Evolutionary conservation across 345 rosid genomes (phyloP).

Genomic region (Stellera chamaejasme): DNA sequence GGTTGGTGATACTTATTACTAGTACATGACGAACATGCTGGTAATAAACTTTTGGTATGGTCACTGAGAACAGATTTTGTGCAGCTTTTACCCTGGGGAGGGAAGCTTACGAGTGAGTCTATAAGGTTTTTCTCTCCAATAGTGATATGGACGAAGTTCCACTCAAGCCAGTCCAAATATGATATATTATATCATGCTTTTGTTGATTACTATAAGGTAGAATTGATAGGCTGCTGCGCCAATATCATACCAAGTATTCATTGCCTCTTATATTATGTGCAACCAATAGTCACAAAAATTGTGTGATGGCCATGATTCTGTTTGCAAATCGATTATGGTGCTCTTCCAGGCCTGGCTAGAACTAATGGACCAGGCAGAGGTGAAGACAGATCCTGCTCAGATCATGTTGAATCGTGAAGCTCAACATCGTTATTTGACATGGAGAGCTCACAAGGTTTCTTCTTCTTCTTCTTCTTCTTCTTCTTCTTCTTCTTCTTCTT

Average conservation of each 20-base stretch:
- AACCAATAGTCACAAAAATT: neutral
- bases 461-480: neutral
- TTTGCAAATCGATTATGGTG: neutral
- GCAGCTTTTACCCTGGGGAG: slow-evolving; percentile 98
- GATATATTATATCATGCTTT: slow-evolving; percentile 48
- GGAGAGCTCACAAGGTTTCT: slow-evolving; percentile 69
- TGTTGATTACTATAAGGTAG: slow-evolving; percentile 60
- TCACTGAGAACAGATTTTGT: slow-evolving; percentile 37
- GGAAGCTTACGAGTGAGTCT: slow-evolving; percentile 85
- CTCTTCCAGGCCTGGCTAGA: slow-evolving; percentile 48
- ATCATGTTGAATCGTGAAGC: slow-evolving; percentile 40
- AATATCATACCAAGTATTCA: too few relatives aligned
- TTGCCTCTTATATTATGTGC: neutral
- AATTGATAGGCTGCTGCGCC: neutral
- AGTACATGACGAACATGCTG: slow-evolving; percentile 1
- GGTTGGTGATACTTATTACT: slow-evolving; percentile 35
- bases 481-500: neutral
- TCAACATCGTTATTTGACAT: slow-evolving; percentile 55
- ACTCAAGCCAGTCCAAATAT: slow-evolving; percentile 31
- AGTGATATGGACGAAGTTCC: slow-evolving; percentile 64
- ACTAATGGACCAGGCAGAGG: slow-evolving; percentile 38
- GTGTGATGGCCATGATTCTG: neutral
- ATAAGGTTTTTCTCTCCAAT: slow-evolving; percentile 65
- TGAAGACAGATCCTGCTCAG: slow-evolving; percentile 31
- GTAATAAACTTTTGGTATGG: slow-evolving; percentile 9